Percentiles rank a stretch among this genome's conserved stretches.
Conservation (phyloP, 2,329 filamentous ascomycete genomes). For the Aspergillaceae sp. region DNA sequence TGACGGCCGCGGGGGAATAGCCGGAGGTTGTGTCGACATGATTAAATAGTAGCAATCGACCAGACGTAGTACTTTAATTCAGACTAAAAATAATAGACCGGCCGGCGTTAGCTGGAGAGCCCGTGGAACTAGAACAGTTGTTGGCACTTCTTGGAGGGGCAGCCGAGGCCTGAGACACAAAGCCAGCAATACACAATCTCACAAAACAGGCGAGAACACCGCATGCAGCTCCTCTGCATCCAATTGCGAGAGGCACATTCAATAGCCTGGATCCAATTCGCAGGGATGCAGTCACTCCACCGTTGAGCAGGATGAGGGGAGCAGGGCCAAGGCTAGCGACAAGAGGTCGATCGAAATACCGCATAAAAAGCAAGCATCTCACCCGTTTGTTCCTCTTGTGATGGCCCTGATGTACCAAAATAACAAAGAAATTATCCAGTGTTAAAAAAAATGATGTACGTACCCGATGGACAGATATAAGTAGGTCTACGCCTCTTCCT, state of each 20-base stretch:
- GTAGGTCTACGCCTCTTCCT: not conserved
- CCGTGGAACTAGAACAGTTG: not conserved
- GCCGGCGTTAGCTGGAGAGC: not conserved
- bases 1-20: conserved; percentile 55
- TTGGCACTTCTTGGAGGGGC: not conserved
- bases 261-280: too few relatives aligned
- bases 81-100: not conserved
- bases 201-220: too few relatives aligned
- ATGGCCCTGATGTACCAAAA: not conserved
- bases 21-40: conserved; percentile 42
- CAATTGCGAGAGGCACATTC: not conserved
- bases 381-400: not conserved
- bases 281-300: not conserved
- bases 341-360: too few relatives aligned
- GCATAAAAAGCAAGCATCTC: too few relatives aligned
- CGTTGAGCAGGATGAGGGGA: not conserved
- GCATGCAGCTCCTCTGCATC: too few relatives aligned
- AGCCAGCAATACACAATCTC: not conserved
- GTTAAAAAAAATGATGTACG: not conserved
- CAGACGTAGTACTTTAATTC: not conserved
- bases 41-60: conserved; percentile 7
- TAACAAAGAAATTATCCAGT: not conserved
- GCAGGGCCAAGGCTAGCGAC: not conserved
- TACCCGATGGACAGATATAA: not conserved
- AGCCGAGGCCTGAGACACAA: too few relatives aligned